phyloP scores from a whole-genome alignment of 768 basidiomycete genomes.

The Xerocomellus chrysenteron region DNA sequence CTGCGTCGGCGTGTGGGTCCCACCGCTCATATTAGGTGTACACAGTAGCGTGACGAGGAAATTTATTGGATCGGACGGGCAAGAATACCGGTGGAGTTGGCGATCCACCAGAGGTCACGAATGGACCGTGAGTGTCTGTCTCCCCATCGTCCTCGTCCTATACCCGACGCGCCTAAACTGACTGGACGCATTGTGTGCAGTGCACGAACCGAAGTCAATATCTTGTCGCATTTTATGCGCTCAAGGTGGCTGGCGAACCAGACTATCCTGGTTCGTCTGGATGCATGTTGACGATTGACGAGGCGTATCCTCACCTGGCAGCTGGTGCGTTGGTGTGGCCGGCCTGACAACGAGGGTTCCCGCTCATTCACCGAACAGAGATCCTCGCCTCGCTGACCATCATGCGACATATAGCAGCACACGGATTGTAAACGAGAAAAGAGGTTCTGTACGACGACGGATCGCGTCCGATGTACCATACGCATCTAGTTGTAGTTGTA shows the following conservation, averaged over 20 bases:
- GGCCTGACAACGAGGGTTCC: slow-evolving; percentile 7
- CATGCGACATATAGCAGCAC: slow-evolving; percentile 58
- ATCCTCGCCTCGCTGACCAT: slow-evolving; percentile 60
- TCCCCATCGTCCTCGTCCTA: background rate
- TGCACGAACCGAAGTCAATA: slow-evolving; percentile 53
- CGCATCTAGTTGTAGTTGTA: slow-evolving; percentile 7
- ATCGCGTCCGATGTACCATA: slow-evolving; percentile 12
- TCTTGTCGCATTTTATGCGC: slow-evolving; percentile 59
- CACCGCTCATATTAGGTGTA: slow-evolving; percentile 3
- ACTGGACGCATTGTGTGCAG: slow-evolving; percentile 31
- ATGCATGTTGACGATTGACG: slow-evolving; percentile 62
- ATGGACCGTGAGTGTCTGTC: slow-evolving; percentile 53
- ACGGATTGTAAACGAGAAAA: slow-evolving; percentile 37
- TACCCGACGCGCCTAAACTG: background rate
- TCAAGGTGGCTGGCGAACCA: slow-evolving; percentile 55
- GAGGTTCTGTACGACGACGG: background rate
- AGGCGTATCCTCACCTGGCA: slow-evolving; percentile 54
- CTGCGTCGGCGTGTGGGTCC: background rate
- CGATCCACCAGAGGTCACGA: slow-evolving; percentile 49
- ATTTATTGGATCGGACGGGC: slow-evolving; percentile 59
- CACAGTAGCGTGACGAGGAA: slow-evolving; percentile 46
- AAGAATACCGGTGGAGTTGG: slow-evolving; percentile 62
- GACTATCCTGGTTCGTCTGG: slow-evolving; percentile 55
- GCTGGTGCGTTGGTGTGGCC: slow-evolving; percentile 42
- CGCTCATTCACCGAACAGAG: slow-evolving; percentile 39